Evolutionary conservation across 1,284 basidiomycete species (phyloP), one percentile per base, ranked within the genome.

Genomic region (Fomitopsis betulina): DNA sequence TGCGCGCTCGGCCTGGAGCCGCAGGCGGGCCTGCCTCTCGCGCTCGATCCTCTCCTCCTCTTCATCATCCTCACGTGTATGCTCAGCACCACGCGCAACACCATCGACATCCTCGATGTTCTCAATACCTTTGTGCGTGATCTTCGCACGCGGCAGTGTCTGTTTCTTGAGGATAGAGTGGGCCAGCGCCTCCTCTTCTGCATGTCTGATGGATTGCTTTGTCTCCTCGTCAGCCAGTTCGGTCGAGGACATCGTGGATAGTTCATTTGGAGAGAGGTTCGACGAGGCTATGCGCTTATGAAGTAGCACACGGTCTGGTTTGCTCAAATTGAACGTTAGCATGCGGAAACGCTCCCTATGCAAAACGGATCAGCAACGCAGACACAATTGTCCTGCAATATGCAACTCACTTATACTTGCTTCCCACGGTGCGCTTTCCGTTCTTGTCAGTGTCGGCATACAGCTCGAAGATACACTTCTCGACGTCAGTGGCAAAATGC

Each of bases 41-140:
- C 82, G 73, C 66, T 87, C 86, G 62, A 83, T 76, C 63, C 80
- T 77, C 59, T 86, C 84, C 60, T 85, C 85, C 59, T 86, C 84
- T 68, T 79, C 78, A 43, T 74, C 73, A 55, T 85, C 79, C 65
- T 77, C 75, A 58, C 73, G 75, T 60, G 84, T 80, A 51, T 79
- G 75, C 65, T 87, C 84, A 61, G 78, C 76, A 63, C 84, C 77
- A 67, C 81, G 77, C 60, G 70, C 62, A 45, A 79, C 78, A n/a
- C 83, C 87, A 61, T 83, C 82, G 54, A 86, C 74, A 70, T 87
- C 85, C 70, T 94, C 93, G 65, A 94, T 91, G 65, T 92, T 86
- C 75, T 94, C 86, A 61, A 93, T 75, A 58, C 93, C 93, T 73
- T 94, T 94, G 76, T 94, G 93, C 21, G 92, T 94, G 61, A 93